phyloP scores from a whole-genome alignment of 768 basidiomycete species.

The Galerina sulciceps region DNA sequence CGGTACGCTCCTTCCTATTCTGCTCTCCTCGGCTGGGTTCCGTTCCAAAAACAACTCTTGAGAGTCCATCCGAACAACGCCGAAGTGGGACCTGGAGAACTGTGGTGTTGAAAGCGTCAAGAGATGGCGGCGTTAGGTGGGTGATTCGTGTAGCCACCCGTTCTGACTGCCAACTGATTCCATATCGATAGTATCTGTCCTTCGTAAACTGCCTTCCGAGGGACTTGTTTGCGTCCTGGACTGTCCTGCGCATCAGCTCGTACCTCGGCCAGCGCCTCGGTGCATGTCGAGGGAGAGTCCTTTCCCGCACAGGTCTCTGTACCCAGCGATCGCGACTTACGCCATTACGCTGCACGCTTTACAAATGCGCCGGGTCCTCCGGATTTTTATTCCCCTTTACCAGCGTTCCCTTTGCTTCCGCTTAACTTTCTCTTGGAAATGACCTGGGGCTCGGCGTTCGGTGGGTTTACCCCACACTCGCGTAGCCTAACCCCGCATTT shows the following conservation, averaged over 20 bases:
- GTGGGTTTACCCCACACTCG: conserved; percentile 12
- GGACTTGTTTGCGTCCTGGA: too few species aligned
- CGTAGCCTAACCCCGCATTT: conserved; percentile 7
- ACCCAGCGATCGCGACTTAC: not conserved
- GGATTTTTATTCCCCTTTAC: not conserved
- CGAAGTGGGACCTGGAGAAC: conserved; percentile 4
- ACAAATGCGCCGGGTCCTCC: not conserved
- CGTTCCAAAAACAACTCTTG: not conserved
- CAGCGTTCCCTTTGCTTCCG: not conserved
- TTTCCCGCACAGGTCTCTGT: too few species aligned
- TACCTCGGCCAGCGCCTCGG: not conserved
- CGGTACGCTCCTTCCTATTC: conserved; percentile 3
- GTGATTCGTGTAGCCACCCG: conserved; percentile 3
- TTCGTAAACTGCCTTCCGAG: not conserved
- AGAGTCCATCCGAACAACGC: conserved; percentile 5
- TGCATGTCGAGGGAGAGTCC: not conserved
- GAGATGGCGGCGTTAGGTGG: conserved; percentile 7
- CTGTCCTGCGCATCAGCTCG: too few species aligned
- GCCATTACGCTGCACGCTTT: not conserved
- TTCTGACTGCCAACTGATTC: not conserved
- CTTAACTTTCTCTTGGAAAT: not conserved
- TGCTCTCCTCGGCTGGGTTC: not conserved
- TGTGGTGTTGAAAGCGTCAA: too few species aligned
- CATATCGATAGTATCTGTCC: not conserved
- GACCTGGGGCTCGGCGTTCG: conserved; percentile 7